phyloP scores from a whole-genome alignment of 495 filamentous ascomycete species.

The Aspergillus incahuasiensis region DNA sequence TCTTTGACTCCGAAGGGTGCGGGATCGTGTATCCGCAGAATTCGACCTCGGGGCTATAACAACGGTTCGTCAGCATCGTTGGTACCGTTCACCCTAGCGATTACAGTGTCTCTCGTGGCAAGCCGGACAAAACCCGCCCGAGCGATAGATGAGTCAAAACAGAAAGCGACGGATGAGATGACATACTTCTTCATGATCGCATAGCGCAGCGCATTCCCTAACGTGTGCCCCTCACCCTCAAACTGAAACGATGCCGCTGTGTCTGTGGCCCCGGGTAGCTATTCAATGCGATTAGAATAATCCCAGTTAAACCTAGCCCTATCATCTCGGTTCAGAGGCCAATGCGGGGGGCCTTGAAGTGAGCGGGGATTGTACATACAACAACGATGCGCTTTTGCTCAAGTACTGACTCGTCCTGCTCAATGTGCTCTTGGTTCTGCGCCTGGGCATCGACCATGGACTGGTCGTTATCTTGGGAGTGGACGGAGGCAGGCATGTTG shows the following conservation, averaged over 20 bases:
- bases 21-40: constrained; percentile 98
- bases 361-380: constrained; percentile 39
- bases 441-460: constrained; percentile 51
- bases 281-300: background rate
- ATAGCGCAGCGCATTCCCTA: constrained; percentile 90
- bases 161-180: background rate
- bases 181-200: constrained; percentile 98
- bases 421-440: constrained; percentile 37
- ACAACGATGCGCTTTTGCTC: constrained; percentile 53
- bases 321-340: background rate
- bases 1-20: constrained; percentile 90
- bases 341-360: too few species aligned
- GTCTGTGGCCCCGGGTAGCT: constrained; percentile 68
- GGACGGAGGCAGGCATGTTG: constrained; percentile 40
- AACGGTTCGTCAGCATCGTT: background rate
- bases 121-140: too few species aligned
- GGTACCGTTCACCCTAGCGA: background rate
- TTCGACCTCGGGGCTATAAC: constrained; percentile 77
- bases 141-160: too few species aligned
- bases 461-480: constrained; percentile 42
- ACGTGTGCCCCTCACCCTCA: constrained; percentile 83
- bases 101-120: too few species aligned
- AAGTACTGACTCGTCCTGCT: constrained; percentile 38
- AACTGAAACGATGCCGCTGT: constrained; percentile 84
- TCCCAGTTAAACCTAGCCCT: background rate